phyloP scores from a whole-genome alignment of 169 alveolate genomes.

The Neospora caninum region DNA sequence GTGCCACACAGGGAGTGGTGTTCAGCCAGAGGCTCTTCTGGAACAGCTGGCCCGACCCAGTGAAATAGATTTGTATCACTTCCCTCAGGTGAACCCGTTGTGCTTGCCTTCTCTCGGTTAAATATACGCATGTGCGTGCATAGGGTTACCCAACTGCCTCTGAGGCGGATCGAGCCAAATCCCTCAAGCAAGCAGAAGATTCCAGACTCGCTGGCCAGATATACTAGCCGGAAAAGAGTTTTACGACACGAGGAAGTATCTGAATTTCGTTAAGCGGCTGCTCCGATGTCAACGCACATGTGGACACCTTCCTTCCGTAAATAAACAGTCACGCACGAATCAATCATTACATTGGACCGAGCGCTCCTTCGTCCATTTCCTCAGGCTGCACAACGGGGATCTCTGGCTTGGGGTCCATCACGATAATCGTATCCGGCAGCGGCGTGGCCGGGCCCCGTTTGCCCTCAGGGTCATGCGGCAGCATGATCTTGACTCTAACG shows the following conservation, averaged over 20 bases:
- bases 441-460: slow-evolving; percentile 93
- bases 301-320: background rate
- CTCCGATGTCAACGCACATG: background rate
- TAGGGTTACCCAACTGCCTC: slow-evolving; percentile 19
- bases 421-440: slow-evolving; percentile 97
- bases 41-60: background rate
- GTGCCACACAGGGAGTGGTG: background rate
- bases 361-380: background rate
- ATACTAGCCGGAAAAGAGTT: slow-evolving; percentile 20
- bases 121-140: background rate
- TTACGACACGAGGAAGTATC: background rate
- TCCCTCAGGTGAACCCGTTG: background rate
- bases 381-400: slow-evolving; percentile 41
- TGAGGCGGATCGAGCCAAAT: slow-evolving; percentile 3
- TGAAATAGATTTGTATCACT: background rate
- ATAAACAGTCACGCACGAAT: background rate
- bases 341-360: background rate
- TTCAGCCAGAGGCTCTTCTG: background rate
- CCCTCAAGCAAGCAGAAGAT: background rate
- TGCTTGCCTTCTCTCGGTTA: background rate
- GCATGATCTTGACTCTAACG: slow-evolving; percentile 95
- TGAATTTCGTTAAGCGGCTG: background rate
- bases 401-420: slow-evolving; percentile 95
- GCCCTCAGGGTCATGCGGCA: slow-evolving; percentile 97
- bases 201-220: slow-evolving; percentile 29